These are phyloP conservation scores for Cercospora nicotianae DNA, from an alignment of 2,329 filamentous ascomycete genomes.

Conservation along the genomic window DNA sequence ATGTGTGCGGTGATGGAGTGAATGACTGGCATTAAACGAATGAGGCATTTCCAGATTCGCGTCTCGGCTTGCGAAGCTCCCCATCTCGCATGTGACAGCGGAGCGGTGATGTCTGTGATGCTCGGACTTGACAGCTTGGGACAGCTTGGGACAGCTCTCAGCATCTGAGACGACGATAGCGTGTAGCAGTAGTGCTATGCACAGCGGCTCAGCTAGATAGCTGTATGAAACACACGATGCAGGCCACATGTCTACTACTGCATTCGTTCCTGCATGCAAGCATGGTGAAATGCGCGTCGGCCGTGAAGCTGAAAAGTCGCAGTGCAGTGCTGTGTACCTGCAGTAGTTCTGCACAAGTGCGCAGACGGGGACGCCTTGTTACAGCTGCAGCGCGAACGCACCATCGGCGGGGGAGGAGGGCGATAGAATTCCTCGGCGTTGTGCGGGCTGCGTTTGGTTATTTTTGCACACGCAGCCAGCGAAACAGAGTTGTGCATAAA, in stretches of 20 bases:
- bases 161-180: not conserved
- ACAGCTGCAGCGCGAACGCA: constrained; percentile 1
- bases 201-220: not conserved
- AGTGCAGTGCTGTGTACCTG: constrained; percentile 18
- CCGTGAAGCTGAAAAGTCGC: not conserved
- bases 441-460: not conserved
- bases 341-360: constrained; percentile 23
- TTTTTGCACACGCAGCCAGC: not conserved
- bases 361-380: not conserved
- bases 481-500: constrained; percentile 4
- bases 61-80: not conserved
- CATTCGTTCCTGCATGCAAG: not conserved
- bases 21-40: not conserved
- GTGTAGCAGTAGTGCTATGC: not conserved
- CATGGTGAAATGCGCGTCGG: not conserved
- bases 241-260: not conserved
- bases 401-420: not conserved
- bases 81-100: not conserved
- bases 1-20: not conserved
- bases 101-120: not conserved
- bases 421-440: not conserved
- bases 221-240: not conserved
- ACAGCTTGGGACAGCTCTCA: not conserved
- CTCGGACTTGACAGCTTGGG: not conserved
- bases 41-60: not conserved